Percentiles rank a stretch among this genome's conserved stretches.
Conservation (phyloP, 176 grass and related monocot genomes). For the Triticum timopheevii region DNA sequence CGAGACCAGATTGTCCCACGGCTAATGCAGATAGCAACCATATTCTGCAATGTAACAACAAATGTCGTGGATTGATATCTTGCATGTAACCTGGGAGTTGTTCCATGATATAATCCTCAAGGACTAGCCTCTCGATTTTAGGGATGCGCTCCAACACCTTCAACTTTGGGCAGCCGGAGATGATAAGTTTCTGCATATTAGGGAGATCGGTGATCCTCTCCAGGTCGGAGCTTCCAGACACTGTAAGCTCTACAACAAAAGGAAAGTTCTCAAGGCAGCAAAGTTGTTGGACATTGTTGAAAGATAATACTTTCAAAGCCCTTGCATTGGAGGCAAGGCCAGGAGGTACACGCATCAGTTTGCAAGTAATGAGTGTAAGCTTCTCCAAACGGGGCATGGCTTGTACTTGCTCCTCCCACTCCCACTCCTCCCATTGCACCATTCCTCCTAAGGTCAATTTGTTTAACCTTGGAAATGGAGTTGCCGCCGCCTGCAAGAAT, state of each 20-base stretch:
- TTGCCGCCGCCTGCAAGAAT: too few species aligned
- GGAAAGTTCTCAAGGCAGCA: too few species aligned
- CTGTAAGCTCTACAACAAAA: too few species aligned
- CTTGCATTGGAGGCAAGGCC: constrained; percentile 3
- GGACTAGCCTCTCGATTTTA: too few species aligned
- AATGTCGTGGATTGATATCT: neutral
- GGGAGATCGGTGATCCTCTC: too few species aligned
- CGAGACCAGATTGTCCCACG: neutral
- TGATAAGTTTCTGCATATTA: too few species aligned
- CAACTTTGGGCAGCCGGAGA: too few species aligned
- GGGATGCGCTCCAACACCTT: neutral
- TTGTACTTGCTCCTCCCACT: neutral
- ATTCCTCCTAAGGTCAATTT: too few species aligned
- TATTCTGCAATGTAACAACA: neutral
- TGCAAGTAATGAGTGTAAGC: neutral
- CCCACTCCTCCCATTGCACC: too few species aligned
- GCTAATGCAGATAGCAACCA: neutral
- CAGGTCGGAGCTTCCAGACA: too few species aligned
- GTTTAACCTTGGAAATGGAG: too few species aligned
- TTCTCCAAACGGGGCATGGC: neutral
- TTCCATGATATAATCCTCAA: neutral
- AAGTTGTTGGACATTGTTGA: neutral
- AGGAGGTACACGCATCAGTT: neutral
- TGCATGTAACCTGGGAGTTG: neutral
- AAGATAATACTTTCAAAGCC: neutral